Evolutionary conservation across 257 asterid genomes (phyloP).

Genomic region (Solanum tarijense): DNA sequence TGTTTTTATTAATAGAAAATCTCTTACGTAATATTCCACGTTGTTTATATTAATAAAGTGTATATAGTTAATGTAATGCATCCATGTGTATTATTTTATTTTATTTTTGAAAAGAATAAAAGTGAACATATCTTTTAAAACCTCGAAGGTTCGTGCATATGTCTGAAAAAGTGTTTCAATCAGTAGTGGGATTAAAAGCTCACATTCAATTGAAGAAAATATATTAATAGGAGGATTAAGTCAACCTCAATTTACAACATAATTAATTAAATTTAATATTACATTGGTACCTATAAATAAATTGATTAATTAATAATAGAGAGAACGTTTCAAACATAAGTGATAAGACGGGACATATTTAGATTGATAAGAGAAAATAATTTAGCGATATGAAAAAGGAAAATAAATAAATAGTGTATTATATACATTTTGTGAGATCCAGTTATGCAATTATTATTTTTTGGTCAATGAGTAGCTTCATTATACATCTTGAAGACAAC

Average conservation of each 20-base stretch:
- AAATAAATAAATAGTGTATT: not conserved
- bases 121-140: not conserved
- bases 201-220: not conserved
- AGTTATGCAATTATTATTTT: not conserved
- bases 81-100: not conserved
- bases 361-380: not conserved
- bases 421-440: not conserved
- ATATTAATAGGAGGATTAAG: not conserved
- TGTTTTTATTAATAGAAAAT: not conserved
- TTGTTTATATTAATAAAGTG: not conserved
- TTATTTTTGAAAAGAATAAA: not conserved
- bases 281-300: not conserved
- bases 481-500: not conserved
- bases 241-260: not conserved
- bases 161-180: not conserved
- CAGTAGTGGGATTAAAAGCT: not conserved
- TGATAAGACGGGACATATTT: not conserved
- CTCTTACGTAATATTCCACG: not conserved
- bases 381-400: not conserved
- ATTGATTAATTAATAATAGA: not conserved
- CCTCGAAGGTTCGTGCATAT: not conserved
- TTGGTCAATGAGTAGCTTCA: not conserved
- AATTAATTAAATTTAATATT: not conserved
- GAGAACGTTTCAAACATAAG: not conserved
- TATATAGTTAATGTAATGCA: not conserved